Base-by-base conservation (phyloP, 2,329 filamentous ascomycete genomes). In the Xylaria hypoxylon region DNA sequence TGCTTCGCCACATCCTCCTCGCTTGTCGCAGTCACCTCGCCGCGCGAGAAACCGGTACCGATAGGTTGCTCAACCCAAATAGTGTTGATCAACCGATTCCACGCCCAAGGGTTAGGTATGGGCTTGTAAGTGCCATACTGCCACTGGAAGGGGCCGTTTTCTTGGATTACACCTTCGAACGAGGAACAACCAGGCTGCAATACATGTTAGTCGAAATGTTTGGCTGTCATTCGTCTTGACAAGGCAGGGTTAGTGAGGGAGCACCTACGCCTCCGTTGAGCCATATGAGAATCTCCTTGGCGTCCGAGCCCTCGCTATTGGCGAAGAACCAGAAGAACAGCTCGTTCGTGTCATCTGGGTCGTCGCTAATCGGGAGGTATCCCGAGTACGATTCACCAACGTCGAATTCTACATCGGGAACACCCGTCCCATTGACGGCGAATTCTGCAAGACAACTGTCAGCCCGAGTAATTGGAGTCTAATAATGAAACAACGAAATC, bases 61-160 rank as follows among this genome's bases (percentile, higher is more conserved):
- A 88, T 80, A 5, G 88, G 89, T 75, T 92, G 90, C 72, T 92
- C 91, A 8, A 92, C 84, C 87, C 89, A 96, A 52, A 96, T 81
- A 73, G 94, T 86, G 77, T 94, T 93, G 59, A 91, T 92, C 40
- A 95, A 79, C 57, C 90, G 90, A 66, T 87, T 87, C 91, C 91
- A 94, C n/a, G 86, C 86, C 80, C 90, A 94, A 0, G 86, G 84
- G 74, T 94, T 94, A 50, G 82, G 79, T 0, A 88, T 82, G 0
- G 91, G 91, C 19, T 83, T 82, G 62, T 83, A 86, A 0, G 90
- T 94, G 38, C 92, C 92, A 13, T 87, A 83, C 74, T 90, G 86
- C 90, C 90, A 92, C 5, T 85, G 64, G 73, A 93, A 90, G 0
- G 92, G 90, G 0, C 92, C 92, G 72, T 93, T 94, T 72, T 95